Conservation (phyloP, 495 filamentous ascomycete genomes). For the Talaromyces trachyspermus region DNA sequence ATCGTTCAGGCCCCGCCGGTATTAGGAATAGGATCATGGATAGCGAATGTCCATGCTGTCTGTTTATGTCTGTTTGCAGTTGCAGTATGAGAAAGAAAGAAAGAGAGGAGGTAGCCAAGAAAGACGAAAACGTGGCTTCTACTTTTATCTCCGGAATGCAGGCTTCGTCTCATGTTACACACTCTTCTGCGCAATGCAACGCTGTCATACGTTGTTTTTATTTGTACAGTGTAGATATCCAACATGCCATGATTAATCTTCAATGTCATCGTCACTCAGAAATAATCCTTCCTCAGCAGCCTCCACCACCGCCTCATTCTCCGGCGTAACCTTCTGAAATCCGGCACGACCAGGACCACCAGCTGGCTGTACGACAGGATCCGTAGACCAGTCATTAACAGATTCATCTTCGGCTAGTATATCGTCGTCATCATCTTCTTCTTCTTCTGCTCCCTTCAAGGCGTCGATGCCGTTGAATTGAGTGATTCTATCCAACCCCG, state of each 20-base stretch:
- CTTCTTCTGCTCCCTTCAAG: constrained; percentile 7
- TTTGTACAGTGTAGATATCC: neutral
- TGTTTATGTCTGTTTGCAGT: no score
- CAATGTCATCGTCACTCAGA: constrained; percentile 93
- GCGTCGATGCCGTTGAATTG: constrained; percentile 48
- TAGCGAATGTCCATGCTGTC: no score
- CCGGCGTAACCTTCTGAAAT: constrained; percentile 10
- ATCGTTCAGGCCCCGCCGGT: neutral
- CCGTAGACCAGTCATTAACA: constrained; percentile 44
- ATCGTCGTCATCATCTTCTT: constrained; percentile 29
- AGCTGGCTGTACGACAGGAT: constrained; percentile 29
- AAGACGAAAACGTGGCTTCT: no score
- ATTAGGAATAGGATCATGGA: no score
- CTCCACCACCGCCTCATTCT: constrained; percentile 13
- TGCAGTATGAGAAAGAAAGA: no score
- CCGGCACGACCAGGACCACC: constrained; percentile 15
- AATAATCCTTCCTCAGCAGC: constrained; percentile 57
- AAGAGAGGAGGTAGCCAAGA: no score
- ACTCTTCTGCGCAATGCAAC: no score
- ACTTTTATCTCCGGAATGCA: constrained; percentile 1
- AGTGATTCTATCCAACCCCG: constrained; percentile 57
- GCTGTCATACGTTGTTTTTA: no score
- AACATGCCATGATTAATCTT: constrained; percentile 49
- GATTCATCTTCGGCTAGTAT: constrained; percentile 41
- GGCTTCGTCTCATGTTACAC: constrained; percentile 4